Evolutionary conservation across 306 rosid species (phyloP).

Genomic region (Alnus glutinosa): DNA sequence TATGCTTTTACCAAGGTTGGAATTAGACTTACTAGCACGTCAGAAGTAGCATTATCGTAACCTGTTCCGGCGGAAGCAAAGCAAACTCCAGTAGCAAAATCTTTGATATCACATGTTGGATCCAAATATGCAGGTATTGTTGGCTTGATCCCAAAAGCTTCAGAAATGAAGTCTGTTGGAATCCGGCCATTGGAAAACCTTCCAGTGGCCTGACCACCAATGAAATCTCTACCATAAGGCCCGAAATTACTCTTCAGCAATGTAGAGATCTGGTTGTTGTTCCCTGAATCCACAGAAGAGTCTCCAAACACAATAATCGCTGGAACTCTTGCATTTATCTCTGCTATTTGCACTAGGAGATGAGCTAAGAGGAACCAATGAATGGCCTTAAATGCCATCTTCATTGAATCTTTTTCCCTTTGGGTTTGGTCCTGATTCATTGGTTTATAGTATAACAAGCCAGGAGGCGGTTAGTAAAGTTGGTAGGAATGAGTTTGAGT

Average conservation of each 20-base stretch:
- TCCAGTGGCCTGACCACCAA: constrained; percentile 45
- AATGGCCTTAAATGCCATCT: constrained; percentile 10
- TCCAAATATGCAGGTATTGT: constrained; percentile 57
- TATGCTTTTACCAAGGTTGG: not conserved
- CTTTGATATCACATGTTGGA: constrained; percentile 37
- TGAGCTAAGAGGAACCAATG: constrained; percentile 19
- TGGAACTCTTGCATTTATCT: constrained; percentile 31
- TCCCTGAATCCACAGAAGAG: constrained; percentile 65
- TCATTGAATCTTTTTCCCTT: not conserved
- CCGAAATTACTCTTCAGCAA: constrained; percentile 46
- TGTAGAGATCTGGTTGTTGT: constrained; percentile 57
- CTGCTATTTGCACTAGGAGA: constrained; percentile 20
- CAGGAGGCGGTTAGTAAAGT: constrained; percentile 13
- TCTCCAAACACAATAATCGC: constrained; percentile 64
- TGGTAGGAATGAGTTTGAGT: not conserved
- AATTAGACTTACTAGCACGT: constrained; percentile 47
- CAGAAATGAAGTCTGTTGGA: constrained; percentile 56
- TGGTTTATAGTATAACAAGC: constrained; percentile 2
- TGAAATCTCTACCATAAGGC: constrained; percentile 59
- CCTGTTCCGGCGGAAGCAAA: constrained; percentile 76
- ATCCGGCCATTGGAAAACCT: constrained; percentile 57
- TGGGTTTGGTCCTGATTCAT: not conserved
- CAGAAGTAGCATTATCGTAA: constrained; percentile 57
- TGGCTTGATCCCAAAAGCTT: constrained; percentile 51
- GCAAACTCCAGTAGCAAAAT: constrained; percentile 59